Conservation (phyloP, 1,284 basidiomycete species). For the Pseudozyma sp. region DNA sequence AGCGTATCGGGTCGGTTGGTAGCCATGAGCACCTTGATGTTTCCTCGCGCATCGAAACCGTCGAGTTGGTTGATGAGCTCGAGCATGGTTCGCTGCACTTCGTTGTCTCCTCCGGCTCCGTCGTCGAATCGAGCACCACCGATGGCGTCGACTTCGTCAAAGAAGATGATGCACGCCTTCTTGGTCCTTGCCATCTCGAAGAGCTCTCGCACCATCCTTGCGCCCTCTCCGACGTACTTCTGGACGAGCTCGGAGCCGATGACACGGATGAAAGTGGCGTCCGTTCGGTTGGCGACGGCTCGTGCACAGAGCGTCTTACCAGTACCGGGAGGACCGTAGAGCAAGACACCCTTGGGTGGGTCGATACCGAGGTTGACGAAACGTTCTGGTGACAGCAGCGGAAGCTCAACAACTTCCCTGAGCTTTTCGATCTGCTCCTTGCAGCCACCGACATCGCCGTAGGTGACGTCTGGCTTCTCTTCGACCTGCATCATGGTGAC, state of each 20-base stretch:
- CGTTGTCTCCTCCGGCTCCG: constrained; percentile 98
- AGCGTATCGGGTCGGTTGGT: constrained; percentile 98
- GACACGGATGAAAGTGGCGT: constrained; percentile 98
- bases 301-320: constrained; percentile 98
- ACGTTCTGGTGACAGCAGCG: constrained; percentile 88
- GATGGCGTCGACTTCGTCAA: constrained; percentile 97
- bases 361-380: constrained; percentile 99
- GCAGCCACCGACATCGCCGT: constrained; percentile 97
- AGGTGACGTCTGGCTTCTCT: constrained; percentile 98
- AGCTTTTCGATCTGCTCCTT: constrained; percentile 99
- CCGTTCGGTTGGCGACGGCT: constrained; percentile 97
- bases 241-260: constrained; percentile 99
- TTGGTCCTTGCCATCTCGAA: constrained; percentile 99
- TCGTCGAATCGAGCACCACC: constrained; percentile 99
- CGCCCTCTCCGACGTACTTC: constrained; percentile 99
- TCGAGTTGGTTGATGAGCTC: constrained; percentile 99
- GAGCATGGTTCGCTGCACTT: constrained; percentile 99
- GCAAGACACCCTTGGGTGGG: constrained; percentile 96
- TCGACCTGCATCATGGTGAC: constrained; percentile 99
- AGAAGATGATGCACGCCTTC: constrained; percentile 99
- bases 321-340: constrained; percentile 95
- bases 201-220: constrained; percentile 96
- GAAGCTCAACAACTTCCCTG: constrained; percentile 96
- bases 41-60: constrained; percentile 97
- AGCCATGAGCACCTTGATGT: constrained; percentile 99